Evolutionary conservation across 768 basidiomycete genomes (phyloP), one percentile per base, ranked within the genome.

Genomic region (Trametes sanguinea): DNA sequence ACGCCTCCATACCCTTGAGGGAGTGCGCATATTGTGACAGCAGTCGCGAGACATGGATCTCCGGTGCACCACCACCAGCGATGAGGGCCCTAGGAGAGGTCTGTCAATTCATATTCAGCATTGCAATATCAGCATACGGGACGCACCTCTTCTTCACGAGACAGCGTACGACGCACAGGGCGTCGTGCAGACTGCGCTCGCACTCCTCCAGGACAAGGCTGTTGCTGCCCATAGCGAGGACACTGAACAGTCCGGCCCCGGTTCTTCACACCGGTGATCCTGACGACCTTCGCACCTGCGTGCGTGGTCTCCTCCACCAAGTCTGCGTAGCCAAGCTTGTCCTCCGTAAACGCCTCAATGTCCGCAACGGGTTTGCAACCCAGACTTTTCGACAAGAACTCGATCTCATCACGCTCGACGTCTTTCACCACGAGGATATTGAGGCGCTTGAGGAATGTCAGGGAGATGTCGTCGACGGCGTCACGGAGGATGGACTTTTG

Each of bases 401-500:
- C 92, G 63, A 99, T 98, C 73, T 99, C 97, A 73, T 99, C 97
- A 60, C 97, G 91, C 72, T 99, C 97, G 40, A 99, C 88, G 70
- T 99, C 96, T 76, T 98, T 98, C 67, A 98, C 88, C 60, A 90
- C 95, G 45, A 98, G 83, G 72, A 99, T 99, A 72, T 94, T 95
- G 62, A 99, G 86, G 63, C 94, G 91, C 72, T 97, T 94, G 66
- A 99, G 87, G 85, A 98, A 98, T 73, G 92, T 95, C 63, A 99
- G 89, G 6, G 97, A 94, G 22, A 94, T 89, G 63, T 98, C 97
- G 73, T 96, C 97, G 59, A 98, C 95, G n/a, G 96, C 97, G 71
- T 99, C 97, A 54, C 97, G 93, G 45, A 99, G 85, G 72, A 99
- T 99, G 46, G 97, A 98, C 76, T 99, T 99, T 82, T 99, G 97